These are phyloP conservation scores for Curvularia lunata DNA, from an alignment of 2,329 filamentous ascomycete species.

Conservation along the genomic window DNA sequence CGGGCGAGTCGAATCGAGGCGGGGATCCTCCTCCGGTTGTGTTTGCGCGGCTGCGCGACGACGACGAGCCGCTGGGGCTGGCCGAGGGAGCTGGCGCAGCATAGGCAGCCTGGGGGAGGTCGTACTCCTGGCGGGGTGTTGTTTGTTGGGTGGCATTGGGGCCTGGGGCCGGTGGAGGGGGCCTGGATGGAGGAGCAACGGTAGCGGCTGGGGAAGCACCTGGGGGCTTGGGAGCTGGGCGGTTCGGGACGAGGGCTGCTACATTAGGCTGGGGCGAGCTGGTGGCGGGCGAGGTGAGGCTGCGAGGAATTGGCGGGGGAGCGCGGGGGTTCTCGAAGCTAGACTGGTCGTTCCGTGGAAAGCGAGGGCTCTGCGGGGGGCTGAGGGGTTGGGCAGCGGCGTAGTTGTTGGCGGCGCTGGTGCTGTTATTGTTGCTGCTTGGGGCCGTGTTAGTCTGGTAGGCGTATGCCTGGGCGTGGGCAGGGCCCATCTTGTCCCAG, in stretches of 20 bases:
- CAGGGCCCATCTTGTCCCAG: constrained; percentile 96
- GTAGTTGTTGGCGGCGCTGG: constrained; percentile 23
- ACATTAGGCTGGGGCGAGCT: constrained; percentile 49
- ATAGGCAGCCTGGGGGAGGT: constrained; percentile 52
- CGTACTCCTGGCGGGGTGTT: constrained; percentile 46
- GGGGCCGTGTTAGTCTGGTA: constrained; percentile 46
- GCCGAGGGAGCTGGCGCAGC: constrained; percentile 52
- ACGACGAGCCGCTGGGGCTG: constrained; percentile 44
- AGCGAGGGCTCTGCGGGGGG: constrained; percentile 82
- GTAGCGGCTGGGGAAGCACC: constrained; percentile 51
- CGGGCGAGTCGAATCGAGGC: constrained; percentile 55
- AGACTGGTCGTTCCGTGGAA: constrained; percentile 86
- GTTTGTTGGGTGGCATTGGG: constrained; percentile 40
- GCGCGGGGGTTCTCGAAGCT: constrained; percentile 98
- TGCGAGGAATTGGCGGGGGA: constrained; percentile 80
- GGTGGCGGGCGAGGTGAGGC: constrained; percentile 50
- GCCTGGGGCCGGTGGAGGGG: constrained; percentile 64
- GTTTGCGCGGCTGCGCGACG: constrained; percentile 52
- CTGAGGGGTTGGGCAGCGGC: constrained; percentile 64
- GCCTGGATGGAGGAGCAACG: constrained; percentile 62
- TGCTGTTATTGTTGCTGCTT: constrained; percentile 23
- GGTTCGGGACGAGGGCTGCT: constrained; percentile 70
- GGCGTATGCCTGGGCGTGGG: constrained; percentile 63
- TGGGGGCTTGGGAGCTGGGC: constrained; percentile 89
- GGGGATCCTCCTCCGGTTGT: constrained; percentile 50